Evolutionary conservation across 1,139 yeast genomes (phyloP).

Genomic region (Pichia kudriavzevii): DNA sequence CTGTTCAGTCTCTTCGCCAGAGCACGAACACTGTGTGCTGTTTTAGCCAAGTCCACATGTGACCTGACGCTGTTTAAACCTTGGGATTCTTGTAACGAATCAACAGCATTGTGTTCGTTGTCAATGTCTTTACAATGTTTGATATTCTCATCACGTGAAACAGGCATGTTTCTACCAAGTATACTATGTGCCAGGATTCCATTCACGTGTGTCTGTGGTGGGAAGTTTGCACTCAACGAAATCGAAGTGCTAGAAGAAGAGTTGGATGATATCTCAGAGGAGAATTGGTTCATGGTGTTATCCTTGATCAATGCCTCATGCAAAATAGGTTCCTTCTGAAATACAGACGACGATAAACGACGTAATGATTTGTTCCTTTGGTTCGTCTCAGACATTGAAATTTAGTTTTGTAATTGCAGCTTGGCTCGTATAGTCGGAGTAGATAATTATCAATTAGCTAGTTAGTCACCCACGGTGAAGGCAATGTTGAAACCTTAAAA

Average conservation of each 20-base stretch:
- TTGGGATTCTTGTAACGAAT: conserved; percentile 10
- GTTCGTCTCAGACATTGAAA: conserved; percentile 1
- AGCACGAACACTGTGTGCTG: conserved; percentile 81
- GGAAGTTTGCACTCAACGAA: background rate
- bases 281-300: background rate
- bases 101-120: conserved; percentile 7
- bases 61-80: conserved; percentile 40
- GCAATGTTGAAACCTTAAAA: too few relatives aligned
- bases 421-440: too few relatives aligned
- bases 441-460: too few relatives aligned
- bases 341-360: conserved; percentile 10
- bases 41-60: conserved; percentile 70
- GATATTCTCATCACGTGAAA: conserved; percentile 2
- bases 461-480: too few relatives aligned
- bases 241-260: conserved; percentile 7
- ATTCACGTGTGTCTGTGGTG: too few relatives aligned
- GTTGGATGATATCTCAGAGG: background rate
- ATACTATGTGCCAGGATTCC: too few relatives aligned
- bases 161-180: conserved; percentile 2
- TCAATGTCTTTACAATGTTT: conserved; percentile 8
- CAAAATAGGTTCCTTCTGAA: conserved; percentile 13
- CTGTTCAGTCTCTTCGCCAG: conserved; percentile 66
- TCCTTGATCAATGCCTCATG: conserved; percentile 12
- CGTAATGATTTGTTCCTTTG: background rate
- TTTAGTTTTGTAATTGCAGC: too few relatives aligned